Evolutionary conservation across 116 monocot species (phyloP), one percentile per base, ranked within the genome.

Genomic region (Phalaenopsis hybrid): DNA sequence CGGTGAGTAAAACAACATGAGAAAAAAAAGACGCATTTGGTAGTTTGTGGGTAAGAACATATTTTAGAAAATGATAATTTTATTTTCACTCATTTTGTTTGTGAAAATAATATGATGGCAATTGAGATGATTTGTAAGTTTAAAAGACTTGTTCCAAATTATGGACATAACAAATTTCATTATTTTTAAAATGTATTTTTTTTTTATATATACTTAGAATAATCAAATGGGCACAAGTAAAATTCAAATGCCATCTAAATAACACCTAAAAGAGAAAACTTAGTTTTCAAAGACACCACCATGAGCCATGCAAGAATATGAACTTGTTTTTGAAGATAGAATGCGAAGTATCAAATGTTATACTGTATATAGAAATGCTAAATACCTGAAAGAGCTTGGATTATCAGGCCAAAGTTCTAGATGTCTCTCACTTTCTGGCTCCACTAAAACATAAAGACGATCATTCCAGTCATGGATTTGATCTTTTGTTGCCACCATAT

Each of bases 401-500:
- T 65, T 79, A 13, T 85, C 81, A 12, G 92, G 92, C 92, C 94
- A 95, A 37, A 84, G 74, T 50, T 84, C 65, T 50, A 88, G 79
- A 57, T 86, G 88, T 84, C 88, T 86, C 79, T 85, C 44, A 45
- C 86, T 79, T 82, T 88, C 89, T 18, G 94, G 92, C 33, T 85
- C 80, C 8, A 95, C 89, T 58, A 55, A 65, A 15, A 95, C 88
- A 84, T 86, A 88, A 21, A 95, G 69, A 37, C 94, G 85, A 77
- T 95, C 92, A 57, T 72, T 74, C 94, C 94, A 92, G 78, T 92
- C 91, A 46, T 88, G 81, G 21, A 85, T 79, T 44, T 94, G 94
- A 20, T 87, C 88, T 48, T 89, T 79, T 3, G 25, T 74, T 28
- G 17, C 23, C 8, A 94, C 76, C 16, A 44, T 50, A 58, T 94